phyloP scores from a whole-genome alignment of 2,329 filamentous ascomycete genomes.

The Microdochium paspali region DNA sequence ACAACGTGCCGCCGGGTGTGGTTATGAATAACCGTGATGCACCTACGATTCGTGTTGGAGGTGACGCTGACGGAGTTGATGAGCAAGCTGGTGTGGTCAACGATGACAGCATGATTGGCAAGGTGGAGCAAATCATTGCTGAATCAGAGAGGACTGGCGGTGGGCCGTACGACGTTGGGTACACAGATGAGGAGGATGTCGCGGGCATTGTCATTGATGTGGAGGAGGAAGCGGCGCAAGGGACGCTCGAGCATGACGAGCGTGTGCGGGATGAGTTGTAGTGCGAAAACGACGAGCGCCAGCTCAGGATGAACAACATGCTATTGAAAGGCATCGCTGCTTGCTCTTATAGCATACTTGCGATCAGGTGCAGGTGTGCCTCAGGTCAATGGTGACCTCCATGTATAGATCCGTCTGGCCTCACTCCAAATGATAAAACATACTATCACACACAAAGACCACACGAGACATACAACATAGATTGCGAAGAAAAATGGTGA shows the following conservation, averaged over 20 bases:
- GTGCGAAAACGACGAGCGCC: background rate
- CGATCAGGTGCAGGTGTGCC: too few relatives aligned
- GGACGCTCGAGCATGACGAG: background rate
- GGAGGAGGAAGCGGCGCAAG: background rate
- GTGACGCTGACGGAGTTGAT: background rate
- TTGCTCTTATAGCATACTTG: too few relatives aligned
- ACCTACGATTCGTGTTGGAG: constrained; percentile 41
- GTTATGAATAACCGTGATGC: constrained; percentile 27
- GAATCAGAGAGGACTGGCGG: background rate
- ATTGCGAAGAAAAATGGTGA: too few relatives aligned
- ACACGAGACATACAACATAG: too few relatives aligned
- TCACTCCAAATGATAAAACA: too few relatives aligned
- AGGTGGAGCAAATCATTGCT: background rate
- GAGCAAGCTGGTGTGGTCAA: background rate
- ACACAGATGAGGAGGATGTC: background rate
- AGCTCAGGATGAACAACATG: too few relatives aligned
- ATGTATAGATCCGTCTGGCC: too few relatives aligned
- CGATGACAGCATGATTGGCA: background rate
- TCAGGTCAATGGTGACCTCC: too few relatives aligned
- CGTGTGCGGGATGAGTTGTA: background rate
- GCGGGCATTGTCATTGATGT: background rate
- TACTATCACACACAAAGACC: too few relatives aligned
- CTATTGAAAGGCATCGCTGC: too few relatives aligned
- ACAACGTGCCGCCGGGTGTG: constrained; percentile 7
- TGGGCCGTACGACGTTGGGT: background rate